Percentiles rank a stretch among this genome's conserved stretches.
Evolutionary conservation across 2,329 filamentous ascomycete genomes (phyloP).

Genomic region (Phaeophleospora eucalypticola): DNA sequence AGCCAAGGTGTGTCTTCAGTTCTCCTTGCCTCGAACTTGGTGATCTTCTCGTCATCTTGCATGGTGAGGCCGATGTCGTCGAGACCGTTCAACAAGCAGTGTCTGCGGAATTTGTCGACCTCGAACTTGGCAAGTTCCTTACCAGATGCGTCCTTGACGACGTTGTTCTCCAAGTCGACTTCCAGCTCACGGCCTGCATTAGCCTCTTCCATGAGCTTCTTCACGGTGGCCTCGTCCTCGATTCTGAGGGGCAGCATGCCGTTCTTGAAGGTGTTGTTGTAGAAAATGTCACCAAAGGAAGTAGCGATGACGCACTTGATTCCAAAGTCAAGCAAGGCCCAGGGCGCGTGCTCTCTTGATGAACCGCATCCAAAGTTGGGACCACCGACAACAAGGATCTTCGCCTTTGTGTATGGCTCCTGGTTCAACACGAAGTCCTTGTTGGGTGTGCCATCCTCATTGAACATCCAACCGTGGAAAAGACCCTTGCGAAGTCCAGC

Average conservation of each 20-base stretch:
- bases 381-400: slow-evolving; percentile 88
- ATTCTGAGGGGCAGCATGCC: slow-evolving; percentile 90
- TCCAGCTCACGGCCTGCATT: slow-evolving; percentile 78
- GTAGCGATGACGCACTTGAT: slow-evolving; percentile 92
- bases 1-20: slow-evolving; percentile 82
- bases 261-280: slow-evolving; percentile 99
- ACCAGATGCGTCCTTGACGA: slow-evolving; percentile 71
- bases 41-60: slow-evolving; percentile 86
- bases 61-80: slow-evolving; percentile 95
- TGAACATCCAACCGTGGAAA: slow-evolving; percentile 80
- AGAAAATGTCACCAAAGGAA: slow-evolving; percentile 89
- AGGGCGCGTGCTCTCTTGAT: slow-evolving; percentile 91
- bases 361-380: slow-evolving; percentile 93
- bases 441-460: slow-evolving; percentile 65
- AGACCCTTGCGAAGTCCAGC: slow-evolving; percentile 85
- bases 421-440: slow-evolving; percentile 84
- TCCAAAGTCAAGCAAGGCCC: slow-evolving; percentile 94
- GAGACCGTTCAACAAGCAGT: slow-evolving; percentile 87
- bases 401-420: slow-evolving; percentile 75
- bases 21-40: slow-evolving; percentile 73
- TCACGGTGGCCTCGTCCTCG: slow-evolving; percentile 60
- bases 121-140: slow-evolving; percentile 74
- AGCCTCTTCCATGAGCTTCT: slow-evolving; percentile 71
- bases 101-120: slow-evolving; percentile 88
- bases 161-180: slow-evolving; percentile 80